phyloP scores from a whole-genome alignment of 2,329 filamentous ascomycete species.

The Ophioceras dolichostomum region DNA sequence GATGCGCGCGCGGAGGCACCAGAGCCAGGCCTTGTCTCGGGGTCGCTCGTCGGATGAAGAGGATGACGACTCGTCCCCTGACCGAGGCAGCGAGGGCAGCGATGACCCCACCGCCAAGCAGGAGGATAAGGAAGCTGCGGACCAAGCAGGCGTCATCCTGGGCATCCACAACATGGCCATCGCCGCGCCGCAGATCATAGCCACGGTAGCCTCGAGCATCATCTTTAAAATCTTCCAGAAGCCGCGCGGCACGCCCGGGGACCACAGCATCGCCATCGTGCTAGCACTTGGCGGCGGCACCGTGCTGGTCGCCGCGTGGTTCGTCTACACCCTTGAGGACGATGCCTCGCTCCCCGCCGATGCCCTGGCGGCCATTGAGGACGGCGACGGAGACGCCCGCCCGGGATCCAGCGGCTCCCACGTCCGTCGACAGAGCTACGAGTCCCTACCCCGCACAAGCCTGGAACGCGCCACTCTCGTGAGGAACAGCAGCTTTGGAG shows the following conservation, averaged over 20 bases:
- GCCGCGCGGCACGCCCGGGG: conserved; percentile 69
- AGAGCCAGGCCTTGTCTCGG: conserved; percentile 6
- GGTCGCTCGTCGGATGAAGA: neutral
- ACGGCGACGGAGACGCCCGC: conserved; percentile 14
- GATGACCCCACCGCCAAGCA: conserved; percentile 8
- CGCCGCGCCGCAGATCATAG: conserved; percentile 81
- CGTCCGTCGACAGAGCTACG: conserved; percentile 26
- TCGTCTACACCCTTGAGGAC: conserved; percentile 57
- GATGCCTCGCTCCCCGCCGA: conserved; percentile 26
- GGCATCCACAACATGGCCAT: conserved; percentile 95
- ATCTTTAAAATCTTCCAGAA: conserved; percentile 85
- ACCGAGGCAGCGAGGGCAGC: conserved; percentile 16
- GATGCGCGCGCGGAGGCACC: conserved; percentile 25
- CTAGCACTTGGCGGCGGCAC: conserved; percentile 72
- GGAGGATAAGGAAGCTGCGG: conserved; percentile 38
- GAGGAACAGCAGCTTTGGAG: conserved; percentile 36
- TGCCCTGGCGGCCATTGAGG: conserved; percentile 26
- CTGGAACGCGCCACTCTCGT: conserved; percentile 32
- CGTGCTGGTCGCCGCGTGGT: conserved; percentile 63
- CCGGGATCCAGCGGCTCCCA: conserved; percentile 12
- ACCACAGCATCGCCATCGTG: conserved; percentile 79
- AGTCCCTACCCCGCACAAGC: conserved; percentile 27
- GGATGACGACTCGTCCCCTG: no score
- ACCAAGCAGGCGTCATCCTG: conserved; percentile 80
- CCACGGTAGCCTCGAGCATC: conserved; percentile 70